phyloP scores from a whole-genome alignment of 1,284 basidiomycete genomes.

The Irpex sp. region DNA sequence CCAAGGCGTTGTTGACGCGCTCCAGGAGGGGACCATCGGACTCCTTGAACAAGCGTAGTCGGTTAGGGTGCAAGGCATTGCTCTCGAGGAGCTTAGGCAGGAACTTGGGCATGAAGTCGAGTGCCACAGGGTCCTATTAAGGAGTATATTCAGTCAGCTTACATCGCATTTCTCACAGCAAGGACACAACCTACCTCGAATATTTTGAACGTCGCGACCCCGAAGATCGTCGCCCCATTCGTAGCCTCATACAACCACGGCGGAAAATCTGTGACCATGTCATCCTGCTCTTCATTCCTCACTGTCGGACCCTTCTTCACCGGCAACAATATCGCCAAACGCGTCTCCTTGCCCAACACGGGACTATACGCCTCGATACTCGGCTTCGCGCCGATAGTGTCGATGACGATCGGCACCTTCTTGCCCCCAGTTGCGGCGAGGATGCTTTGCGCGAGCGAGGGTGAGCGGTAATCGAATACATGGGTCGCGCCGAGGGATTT shows the following conservation, averaged over 20 bases:
- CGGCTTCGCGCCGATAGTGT: slow-evolving; percentile 38
- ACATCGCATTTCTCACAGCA: neutral
- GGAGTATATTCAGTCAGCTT: neutral
- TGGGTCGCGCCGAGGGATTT: slow-evolving; percentile 44
- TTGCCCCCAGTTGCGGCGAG: slow-evolving; percentile 32
- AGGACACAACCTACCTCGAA: neutral
- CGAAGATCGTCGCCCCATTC: neutral
- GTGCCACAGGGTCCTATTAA: neutral
- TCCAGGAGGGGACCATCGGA: neutral
- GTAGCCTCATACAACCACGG: neutral
- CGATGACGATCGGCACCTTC: slow-evolving; percentile 36
- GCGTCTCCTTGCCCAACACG: slow-evolving; percentile 33
- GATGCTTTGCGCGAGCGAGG: slow-evolving; percentile 37
- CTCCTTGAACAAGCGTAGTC: slow-evolving; percentile 3
- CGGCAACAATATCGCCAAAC: slow-evolving; percentile 44
- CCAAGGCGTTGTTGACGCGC: slow-evolving; percentile 5
- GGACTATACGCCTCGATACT: slow-evolving; percentile 32
- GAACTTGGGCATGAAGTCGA: slow-evolving; percentile 1
- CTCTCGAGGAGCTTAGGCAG: slow-evolving; percentile 5
- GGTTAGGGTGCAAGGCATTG: slow-evolving; percentile 8
- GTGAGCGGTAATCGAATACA: slow-evolving; percentile 49
- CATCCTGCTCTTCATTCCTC: neutral
- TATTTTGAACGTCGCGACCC: neutral
- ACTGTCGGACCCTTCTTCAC: slow-evolving; percentile 32
- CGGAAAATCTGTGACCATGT: neutral